Evolutionary conservation across 83 land plant species (phyloP).

Genomic region (Picea abies): DNA sequence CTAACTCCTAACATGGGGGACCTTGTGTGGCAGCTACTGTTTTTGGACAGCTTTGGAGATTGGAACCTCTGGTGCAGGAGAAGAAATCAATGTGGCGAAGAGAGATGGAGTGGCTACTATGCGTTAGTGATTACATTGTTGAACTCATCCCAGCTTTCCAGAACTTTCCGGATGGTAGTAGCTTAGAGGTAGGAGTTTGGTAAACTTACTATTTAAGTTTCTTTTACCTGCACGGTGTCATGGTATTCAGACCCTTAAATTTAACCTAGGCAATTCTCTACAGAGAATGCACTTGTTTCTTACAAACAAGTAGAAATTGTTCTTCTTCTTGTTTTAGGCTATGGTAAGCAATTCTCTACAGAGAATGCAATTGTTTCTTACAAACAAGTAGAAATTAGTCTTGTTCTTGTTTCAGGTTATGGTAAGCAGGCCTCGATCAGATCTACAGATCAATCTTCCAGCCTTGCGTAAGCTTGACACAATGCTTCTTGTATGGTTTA

Average conservation of each 20-base stretch:
- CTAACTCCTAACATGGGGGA: neutral
- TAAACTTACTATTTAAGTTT: neutral
- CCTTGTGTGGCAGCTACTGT: slow-evolving; percentile 66
- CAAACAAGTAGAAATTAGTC: neutral
- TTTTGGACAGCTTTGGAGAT: slow-evolving; percentile 68
- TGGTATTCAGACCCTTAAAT: too few species aligned
- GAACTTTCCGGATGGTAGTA: slow-evolving; percentile 68
- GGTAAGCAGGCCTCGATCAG: slow-evolving; percentile 68
- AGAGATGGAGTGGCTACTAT: slow-evolving; percentile 90
- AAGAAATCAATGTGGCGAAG: slow-evolving; percentile 84
- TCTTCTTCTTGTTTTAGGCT: neutral
- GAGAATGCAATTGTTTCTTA: neutral
- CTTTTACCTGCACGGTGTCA: neutral
- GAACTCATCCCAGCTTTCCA: slow-evolving; percentile 74
- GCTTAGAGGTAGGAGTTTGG: slow-evolving; percentile 50
- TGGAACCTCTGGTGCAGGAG: slow-evolving; percentile 74
- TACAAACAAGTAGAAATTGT: too few species aligned
- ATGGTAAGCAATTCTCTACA: neutral
- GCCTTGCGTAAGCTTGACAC: slow-evolving; percentile 72
- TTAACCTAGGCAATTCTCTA: too few species aligned
- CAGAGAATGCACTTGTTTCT: too few species aligned
- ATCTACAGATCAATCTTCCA: slow-evolving; percentile 78
- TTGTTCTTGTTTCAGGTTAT: slow-evolving; percentile 56
- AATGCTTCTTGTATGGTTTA: slow-evolving; percentile 66
- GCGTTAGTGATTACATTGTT: slow-evolving; percentile 86